phyloP scores from a whole-genome alignment of 352 stramenopile genomes.

The Pythium phragmitis region DNA sequence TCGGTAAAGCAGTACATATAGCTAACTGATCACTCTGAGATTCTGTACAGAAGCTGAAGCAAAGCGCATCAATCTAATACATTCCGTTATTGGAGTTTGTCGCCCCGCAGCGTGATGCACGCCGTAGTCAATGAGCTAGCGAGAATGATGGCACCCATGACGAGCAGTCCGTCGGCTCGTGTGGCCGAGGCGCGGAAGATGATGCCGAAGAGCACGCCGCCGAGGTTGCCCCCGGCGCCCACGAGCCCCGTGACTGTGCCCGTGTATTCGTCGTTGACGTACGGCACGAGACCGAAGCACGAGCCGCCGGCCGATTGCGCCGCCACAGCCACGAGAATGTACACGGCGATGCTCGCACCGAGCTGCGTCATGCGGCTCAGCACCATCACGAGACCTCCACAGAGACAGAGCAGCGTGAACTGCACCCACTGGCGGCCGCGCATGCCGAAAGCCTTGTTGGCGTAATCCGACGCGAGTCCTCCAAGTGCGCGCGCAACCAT shows the following conservation, averaged over 20 bases:
- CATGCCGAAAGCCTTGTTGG: slow-evolving; percentile 87
- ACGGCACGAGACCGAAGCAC: slow-evolving; percentile 71
- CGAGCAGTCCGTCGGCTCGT: slow-evolving; percentile 43
- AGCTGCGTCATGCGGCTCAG: slow-evolving; percentile 83
- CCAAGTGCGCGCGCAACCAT: slow-evolving; percentile 90
- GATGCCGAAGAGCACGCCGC: slow-evolving; percentile 67
- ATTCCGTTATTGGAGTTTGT: slow-evolving; percentile 27
- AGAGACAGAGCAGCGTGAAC: slow-evolving; percentile 66
- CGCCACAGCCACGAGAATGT: slow-evolving; percentile 92
- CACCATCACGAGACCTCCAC: slow-evolving; percentile 84
- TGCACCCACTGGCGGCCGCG: slow-evolving; percentile 86
- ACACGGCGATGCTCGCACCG: slow-evolving; percentile 69
- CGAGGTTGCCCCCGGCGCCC: slow-evolving; percentile 64
- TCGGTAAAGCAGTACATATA: too few species aligned
- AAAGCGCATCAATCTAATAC: not conserved
- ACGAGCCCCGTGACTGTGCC: slow-evolving; percentile 67
- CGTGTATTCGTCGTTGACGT: slow-evolving; percentile 65
- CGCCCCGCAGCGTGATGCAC: slow-evolving; percentile 39
- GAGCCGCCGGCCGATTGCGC: slow-evolving; percentile 83
- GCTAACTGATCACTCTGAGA: too few species aligned
- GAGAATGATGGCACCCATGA: slow-evolving; percentile 62
- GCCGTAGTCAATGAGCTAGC: slow-evolving; percentile 45
- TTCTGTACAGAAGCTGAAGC: too few species aligned
- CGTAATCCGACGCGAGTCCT: slow-evolving; percentile 82
- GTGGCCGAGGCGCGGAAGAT: slow-evolving; percentile 48